Evolutionary conservation across 495 filamentous ascomycete genomes (phyloP), one percentile per base, ranked within the genome.

Genomic region (Trichodelitschia bisporula): DNA sequence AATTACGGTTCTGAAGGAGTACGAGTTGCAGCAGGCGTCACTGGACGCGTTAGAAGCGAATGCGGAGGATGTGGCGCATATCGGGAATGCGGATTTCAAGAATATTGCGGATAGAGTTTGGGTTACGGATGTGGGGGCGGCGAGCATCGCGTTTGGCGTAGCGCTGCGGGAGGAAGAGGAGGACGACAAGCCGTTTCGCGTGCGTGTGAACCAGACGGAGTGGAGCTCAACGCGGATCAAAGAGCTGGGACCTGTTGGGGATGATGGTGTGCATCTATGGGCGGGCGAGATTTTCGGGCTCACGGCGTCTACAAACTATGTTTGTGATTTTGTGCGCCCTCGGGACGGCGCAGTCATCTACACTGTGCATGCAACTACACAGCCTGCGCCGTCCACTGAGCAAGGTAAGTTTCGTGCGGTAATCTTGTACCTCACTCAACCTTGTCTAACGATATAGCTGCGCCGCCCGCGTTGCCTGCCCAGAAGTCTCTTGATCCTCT

Each of bases 231-330:
- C 57, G 24, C 57, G 63, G 17, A 45, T 48, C 10, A 54, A 61
- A 36, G 33, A 43, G 32, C 56, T 62, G 6, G 64, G 63, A 36
- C n/a, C n/a, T n/a, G n/a, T n/a, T n/a, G n/a, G n/a, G n/a, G n/a
- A n/a, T n/a, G 62, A 56, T 13, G 59, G 66, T 26, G 64, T 48
- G 24, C 51, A 56, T 28, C 44, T 45, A 24, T 92, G 75, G 73
- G 63, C 62, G 27, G 82, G 79, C 24, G 77, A 89, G 50, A 77
- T 93, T 18, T 86, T 77, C 30, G 82, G 82, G 26, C 66, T 93
- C 23, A 77, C 79, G 10, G 75, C 82, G 4, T 62, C 72, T 41
- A 80, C 77, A 32, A 82, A 69, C 41, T 93, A 90, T 48, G 66
- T 67, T 34, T 80, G 70, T 46, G 77, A 84, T 43, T 83, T 91